Base-by-base conservation (phyloP, 805 yeast genomes). In the Yamadazyma philogaea region DNA sequence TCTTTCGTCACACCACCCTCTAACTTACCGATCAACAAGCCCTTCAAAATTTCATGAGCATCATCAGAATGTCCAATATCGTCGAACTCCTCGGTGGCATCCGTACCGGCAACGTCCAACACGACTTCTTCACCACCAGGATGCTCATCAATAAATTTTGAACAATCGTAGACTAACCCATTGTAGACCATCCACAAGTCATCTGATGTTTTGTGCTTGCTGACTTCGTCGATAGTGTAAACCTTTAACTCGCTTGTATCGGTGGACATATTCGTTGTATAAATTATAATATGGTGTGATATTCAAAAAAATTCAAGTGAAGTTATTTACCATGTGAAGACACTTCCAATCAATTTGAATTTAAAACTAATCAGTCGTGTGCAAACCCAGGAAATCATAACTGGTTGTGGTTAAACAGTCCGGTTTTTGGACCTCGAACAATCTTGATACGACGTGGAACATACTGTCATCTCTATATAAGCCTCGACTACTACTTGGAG, bases 1-100 rank as follows among this genome's bases (percentile, higher is more conserved):
- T 61, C 63, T 41, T 58, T 57, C 34, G 57, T 47, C 32, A 78
- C 77, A 30, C 76, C 75, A 37, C 81, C 86, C 57, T 89, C 90
- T 40, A 91, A 74, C 40, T 76, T 82, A 51, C 99, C 99, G 45
- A 93, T 76, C 52, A 77, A 71, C 59, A 88, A 69, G 31, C 77
- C 79, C 34, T 68, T 73, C 56, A 93, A 72, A 53, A 84, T 73
- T 55, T 84, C 93, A 54, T 82, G 81, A 31, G 99, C 98, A 53
- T 90, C 96, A 49, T 90, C 97, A 27, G 98, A 88, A 69, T 93
- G 99, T 27, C 99, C 99, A 60, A 93, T 90, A 59, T 88, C 96
- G 52, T 70, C 63, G 49, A 70, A 70, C 2, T 71, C 74, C 52
- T 68, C 74, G 38, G 74, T 70, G 40, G 74, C 72, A 51, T 70